Percentiles rank a stretch among this genome's conserved stretches.
Conservation (phyloP, 2,329 filamentous ascomycete genomes). For the Metarhizium guizhouense region DNA sequence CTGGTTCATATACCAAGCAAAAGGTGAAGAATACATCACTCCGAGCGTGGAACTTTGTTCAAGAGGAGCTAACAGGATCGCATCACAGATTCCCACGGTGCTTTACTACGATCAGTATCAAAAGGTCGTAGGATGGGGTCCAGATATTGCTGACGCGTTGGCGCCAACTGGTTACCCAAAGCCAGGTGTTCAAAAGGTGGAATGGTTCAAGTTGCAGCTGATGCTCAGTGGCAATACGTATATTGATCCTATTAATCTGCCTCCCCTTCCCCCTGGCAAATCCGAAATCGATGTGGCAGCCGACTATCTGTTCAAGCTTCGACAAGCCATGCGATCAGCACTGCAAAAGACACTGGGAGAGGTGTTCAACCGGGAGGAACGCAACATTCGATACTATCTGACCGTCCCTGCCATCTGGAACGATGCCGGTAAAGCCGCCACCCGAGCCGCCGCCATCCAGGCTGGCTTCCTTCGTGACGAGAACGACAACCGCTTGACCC, state of each 20-base stretch:
- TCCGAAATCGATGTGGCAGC: constrained; percentile 99
- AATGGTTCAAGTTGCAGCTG: constrained; percentile 99
- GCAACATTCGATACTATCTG: constrained; percentile 95
- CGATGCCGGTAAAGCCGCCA: constrained; percentile 95
- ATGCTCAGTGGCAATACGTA: constrained; percentile 99
- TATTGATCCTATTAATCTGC: constrained; percentile 97
- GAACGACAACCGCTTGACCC: constrained; percentile 90
- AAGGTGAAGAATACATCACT: constrained; percentile 53
- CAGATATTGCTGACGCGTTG: constrained; percentile 93
- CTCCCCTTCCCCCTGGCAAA: constrained; percentile 92
- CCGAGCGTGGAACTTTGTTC: neutral
- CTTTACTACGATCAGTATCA: constrained; percentile 99
- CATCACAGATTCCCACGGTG: constrained; percentile 82
- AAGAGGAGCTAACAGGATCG: neutral
- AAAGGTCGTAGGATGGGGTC: constrained; percentile 98
- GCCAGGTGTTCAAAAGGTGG: constrained; percentile 94
- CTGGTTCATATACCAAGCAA: constrained; percentile 95
- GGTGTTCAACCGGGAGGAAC: constrained; percentile 95
- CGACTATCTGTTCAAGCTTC: constrained; percentile 96
- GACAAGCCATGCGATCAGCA: constrained; percentile 92
- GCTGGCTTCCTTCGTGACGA: constrained; percentile 94
- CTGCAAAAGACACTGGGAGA: constrained; percentile 94
- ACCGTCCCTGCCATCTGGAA: constrained; percentile 99
- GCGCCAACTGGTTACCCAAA: constrained; percentile 97
- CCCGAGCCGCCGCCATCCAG: constrained; percentile 89